These are phyloP conservation scores for Leucocoprinus leucothites DNA, from an alignment of 768 basidiomycete species.

Conservation along the genomic window DNA sequence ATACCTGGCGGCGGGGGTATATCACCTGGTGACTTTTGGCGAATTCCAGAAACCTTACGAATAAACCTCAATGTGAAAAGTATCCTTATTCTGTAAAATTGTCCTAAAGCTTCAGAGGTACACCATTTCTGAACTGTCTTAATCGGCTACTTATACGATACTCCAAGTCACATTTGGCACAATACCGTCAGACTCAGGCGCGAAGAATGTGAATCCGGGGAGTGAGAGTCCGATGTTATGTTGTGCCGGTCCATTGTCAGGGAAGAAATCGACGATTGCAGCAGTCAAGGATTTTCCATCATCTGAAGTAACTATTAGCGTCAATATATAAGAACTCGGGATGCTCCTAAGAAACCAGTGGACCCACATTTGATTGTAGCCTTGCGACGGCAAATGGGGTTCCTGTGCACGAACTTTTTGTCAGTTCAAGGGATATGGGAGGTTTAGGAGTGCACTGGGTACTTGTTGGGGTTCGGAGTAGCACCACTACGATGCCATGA, in stretches of 20 bases:
- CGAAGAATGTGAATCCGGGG: slow-evolving; percentile 25
- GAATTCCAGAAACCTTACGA: too few species aligned
- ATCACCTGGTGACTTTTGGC: too few species aligned
- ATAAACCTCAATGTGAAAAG: too few species aligned
- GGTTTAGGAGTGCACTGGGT: neutral
- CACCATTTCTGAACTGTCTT: too few species aligned
- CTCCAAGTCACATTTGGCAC: slow-evolving; percentile 27
- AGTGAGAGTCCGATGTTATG: slow-evolving; percentile 26
- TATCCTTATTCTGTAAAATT: too few species aligned
- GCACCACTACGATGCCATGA: slow-evolving; percentile 18
- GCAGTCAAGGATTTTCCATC: slow-evolving; percentile 21
- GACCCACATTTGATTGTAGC: slow-evolving; percentile 24
- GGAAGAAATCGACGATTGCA: slow-evolving; percentile 29
- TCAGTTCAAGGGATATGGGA: neutral
- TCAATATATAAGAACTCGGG: neutral
- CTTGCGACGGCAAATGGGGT: slow-evolving; percentile 29
- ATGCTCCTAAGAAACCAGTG: neutral
- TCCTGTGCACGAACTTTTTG: slow-evolving; percentile 16
- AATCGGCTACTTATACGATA: slow-evolving; percentile 13
- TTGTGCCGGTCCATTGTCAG: slow-evolving; percentile 1
- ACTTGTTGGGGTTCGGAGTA: slow-evolving; percentile 26
- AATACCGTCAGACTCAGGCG: slow-evolving; percentile 22
- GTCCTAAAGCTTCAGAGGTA: too few species aligned
- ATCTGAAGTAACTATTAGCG: slow-evolving; percentile 14
- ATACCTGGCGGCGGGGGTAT: too few species aligned